These are phyloP conservation scores for Echium plantagineum DNA, from an alignment of 257 asterid genomes.

Conservation along the genomic window DNA sequence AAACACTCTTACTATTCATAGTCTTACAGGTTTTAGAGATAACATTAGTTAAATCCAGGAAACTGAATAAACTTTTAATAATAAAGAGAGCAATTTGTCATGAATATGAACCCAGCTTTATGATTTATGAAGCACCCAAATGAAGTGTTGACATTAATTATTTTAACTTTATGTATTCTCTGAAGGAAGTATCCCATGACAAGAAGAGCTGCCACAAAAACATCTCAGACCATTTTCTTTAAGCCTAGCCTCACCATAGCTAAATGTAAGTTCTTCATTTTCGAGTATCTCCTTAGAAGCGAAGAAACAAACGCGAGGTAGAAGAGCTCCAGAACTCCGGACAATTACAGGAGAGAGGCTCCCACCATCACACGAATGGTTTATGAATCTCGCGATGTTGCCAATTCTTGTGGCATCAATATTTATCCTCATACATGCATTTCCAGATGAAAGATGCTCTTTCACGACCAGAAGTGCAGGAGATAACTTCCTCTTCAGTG, in stretches of 20 bases:
- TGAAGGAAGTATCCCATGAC: constrained; percentile 66
- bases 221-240: constrained; percentile 38
- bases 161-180: constrained; percentile 43
- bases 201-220: constrained; percentile 54
- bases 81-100: too few species aligned
- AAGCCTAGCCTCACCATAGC: constrained; percentile 62
- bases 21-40: too few species aligned
- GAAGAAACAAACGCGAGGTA: constrained; percentile 79
- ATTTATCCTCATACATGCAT: constrained; percentile 64
- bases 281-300: constrained; percentile 49
- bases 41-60: too few species aligned
- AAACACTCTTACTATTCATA: too few species aligned
- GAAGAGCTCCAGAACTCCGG: constrained; percentile 72
- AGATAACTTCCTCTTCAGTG: constrained; percentile 19
- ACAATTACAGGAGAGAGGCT: constrained; percentile 44
- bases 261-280: constrained; percentile 64
- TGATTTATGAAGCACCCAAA: not conserved
- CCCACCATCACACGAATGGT: constrained; percentile 95
- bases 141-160: not conserved
- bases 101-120: not conserved
- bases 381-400: constrained; percentile 68
- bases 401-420: constrained; percentile 79
- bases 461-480: constrained; percentile 77
- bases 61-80: too few species aligned
- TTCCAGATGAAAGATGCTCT: constrained; percentile 73